These are phyloP conservation scores for Entelexis sorbosivorans DNA, from an alignment of 1,139 yeast species.

Conservation along the genomic window DNA sequence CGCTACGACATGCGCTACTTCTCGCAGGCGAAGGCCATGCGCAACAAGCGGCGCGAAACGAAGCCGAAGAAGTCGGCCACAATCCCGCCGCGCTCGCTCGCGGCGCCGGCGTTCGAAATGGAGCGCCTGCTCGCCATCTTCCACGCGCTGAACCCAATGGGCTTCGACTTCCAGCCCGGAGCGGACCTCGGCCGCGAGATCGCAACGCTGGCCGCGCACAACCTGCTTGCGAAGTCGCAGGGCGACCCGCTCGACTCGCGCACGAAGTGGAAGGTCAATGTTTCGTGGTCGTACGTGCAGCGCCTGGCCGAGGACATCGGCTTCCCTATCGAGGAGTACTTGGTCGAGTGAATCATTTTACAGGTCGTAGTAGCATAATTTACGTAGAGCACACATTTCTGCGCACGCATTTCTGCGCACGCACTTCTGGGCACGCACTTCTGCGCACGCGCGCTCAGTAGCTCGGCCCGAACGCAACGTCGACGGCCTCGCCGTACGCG, in stretches of 20 bases:
- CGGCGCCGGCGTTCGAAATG: slow-evolving; percentile 53
- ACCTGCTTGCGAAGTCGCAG: slow-evolving; percentile 41
- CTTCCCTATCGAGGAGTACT: slow-evolving; percentile 46
- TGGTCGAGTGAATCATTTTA: slow-evolving; percentile 27
- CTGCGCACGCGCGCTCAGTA: background rate
- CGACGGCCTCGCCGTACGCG: slow-evolving; percentile 1
- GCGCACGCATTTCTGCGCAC: too few species aligned
- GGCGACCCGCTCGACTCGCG: slow-evolving; percentile 51
- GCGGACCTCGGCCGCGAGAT: slow-evolving; percentile 48
- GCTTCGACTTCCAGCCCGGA: slow-evolving; percentile 31
- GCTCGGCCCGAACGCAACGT: background rate
- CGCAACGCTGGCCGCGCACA: slow-evolving; percentile 49
- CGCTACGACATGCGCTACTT: slow-evolving; percentile 50
- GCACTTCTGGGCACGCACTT: too few species aligned
- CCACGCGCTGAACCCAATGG: slow-evolving; percentile 37
- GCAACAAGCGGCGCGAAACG: slow-evolving; percentile 35
- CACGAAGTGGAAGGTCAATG: slow-evolving; percentile 55
- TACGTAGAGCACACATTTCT: too few species aligned
- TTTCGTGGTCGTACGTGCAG: slow-evolving; percentile 44
- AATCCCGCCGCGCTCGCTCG: slow-evolving; percentile 44
- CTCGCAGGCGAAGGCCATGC: slow-evolving; percentile 46
- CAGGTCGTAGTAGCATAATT: background rate
- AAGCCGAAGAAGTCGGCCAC: slow-evolving; percentile 38
- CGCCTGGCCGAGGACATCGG: slow-evolving; percentile 42
- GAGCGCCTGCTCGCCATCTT: slow-evolving; percentile 60